Conservation (phyloP, 441 rosid species). For the California macrophylla region DNA sequence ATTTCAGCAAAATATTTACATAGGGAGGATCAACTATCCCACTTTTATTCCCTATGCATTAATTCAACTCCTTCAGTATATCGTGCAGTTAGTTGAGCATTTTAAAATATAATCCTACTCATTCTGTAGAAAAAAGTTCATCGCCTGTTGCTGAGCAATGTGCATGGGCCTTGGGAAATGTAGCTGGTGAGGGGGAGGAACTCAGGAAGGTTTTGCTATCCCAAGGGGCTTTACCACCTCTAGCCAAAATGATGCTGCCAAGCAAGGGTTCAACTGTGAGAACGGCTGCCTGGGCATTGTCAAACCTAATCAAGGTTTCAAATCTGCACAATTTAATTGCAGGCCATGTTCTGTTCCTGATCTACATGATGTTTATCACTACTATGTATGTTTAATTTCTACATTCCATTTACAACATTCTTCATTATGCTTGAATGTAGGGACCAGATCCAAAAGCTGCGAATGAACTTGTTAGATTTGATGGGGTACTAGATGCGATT, state of each 20-base stretch:
- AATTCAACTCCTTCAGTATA: not conserved
- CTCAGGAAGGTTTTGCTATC: conserved; percentile 72
- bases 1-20: not conserved
- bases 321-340: not conserved
- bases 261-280: conserved; percentile 80
- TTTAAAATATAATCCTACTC: conserved; percentile 12
- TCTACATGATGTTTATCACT: not conserved
- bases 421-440: conserved; percentile 35
- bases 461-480: conserved; percentile 61
- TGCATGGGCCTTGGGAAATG: conserved; percentile 95
- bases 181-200: conserved; percentile 94
- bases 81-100: not conserved
- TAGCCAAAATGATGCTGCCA: conserved; percentile 92
- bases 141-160: conserved; percentile 88
- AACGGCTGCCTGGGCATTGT: conserved; percentile 96
- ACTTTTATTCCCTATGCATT: not conserved
- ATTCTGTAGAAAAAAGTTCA: conserved; percentile 68
- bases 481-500: conserved; percentile 68
- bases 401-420: conserved; percentile 25
- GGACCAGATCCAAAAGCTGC: conserved; percentile 91
- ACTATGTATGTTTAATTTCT: not conserved
- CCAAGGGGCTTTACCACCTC: conserved; percentile 82
- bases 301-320: conserved; percentile 81
- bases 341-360: not conserved
- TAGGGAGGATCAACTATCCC: not conserved